Base-by-base conservation (phyloP, 1,139 yeast genomes). In the Scheffersomyces titani region DNA sequence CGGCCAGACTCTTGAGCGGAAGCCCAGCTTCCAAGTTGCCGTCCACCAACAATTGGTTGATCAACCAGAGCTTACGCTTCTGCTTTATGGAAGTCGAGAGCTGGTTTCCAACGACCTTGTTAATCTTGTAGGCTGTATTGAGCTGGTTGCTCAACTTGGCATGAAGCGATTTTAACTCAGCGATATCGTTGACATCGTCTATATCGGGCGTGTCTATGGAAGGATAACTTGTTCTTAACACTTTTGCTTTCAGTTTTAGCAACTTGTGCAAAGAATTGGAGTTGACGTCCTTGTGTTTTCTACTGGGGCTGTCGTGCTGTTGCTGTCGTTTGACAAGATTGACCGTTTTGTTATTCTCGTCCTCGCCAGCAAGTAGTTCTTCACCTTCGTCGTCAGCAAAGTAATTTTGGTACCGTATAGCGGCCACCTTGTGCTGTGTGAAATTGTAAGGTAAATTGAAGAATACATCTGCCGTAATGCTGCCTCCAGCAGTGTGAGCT, bases 1-100 rank as follows among this genome's bases (percentile, higher is more conserved):
- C 59, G 44, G 57, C 59, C 6, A 60, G 57, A 5, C 62, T 67
- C 44, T 62, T 65, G 0, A 69, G 69, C 2, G 80, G 81, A 19
- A 79, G 68, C 4, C 81, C 80, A 19, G 76, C 59, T 52, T 69
- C 64, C 24, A 82, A 65, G 59, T 85, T 77, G 44, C 78, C 80
- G 65, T 88, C 89, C 49, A 89, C 64, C 22, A 88, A 67, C 40
- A 77, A 63, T 66, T 90, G 93, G 62, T 86, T 89, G 24, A 79
- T 77, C 5, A 79, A 62, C 88, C 90, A 86, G 50, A 80, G 70
- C 52, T 72, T 71, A 53, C 85, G 68, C 58, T 80, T 80, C 51
- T 77, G 74, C 36, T 69, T 63, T 13, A 77, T 71, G 6, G 78
- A 66, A 4, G 64, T 62, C 2, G 72, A 68, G 46, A 87, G 73